phyloP scores from a whole-genome alignment of 2,329 filamentous ascomycete species.

The Penicillium capsulatum region DNA sequence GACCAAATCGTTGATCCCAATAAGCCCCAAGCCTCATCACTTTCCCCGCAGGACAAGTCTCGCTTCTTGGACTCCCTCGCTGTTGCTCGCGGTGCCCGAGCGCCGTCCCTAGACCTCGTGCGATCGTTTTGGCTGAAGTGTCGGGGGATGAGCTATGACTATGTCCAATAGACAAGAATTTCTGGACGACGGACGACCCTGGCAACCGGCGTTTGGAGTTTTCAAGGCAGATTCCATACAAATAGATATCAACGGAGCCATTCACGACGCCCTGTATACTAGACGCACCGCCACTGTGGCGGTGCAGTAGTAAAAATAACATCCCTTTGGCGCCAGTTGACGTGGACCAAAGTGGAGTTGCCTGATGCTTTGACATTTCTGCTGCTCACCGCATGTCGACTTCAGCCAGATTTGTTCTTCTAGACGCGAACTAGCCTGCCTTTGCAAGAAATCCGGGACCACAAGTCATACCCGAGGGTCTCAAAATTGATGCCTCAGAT shows the following conservation, averaged over 20 bases:
- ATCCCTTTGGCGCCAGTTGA: slow-evolving; percentile 3
- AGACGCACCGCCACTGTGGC: slow-evolving; percentile 5
- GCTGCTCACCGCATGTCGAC: slow-evolving; percentile 5
- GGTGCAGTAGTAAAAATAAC: slow-evolving; percentile 8
- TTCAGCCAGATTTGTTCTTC: neutral
- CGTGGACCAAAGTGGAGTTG: slow-evolving; percentile 7
- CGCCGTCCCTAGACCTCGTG: slow-evolving; percentile 38
- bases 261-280: neutral
- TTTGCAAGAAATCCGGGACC: too few relatives aligned
- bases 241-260: neutral
- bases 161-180: slow-evolving; percentile 26
- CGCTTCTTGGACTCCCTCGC: slow-evolving; percentile 41
- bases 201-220: neutral
- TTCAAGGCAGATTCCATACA: too few relatives aligned
- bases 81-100: slow-evolving; percentile 34
- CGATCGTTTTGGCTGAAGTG: slow-evolving; percentile 45
- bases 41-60: slow-evolving; percentile 37
- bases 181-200: slow-evolving; percentile 3
- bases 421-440: too few relatives aligned
- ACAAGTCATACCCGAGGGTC: neutral
- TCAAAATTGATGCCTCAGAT: slow-evolving; percentile 57
- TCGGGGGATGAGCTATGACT: slow-evolving; percentile 41
- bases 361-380: slow-evolving; percentile 4
- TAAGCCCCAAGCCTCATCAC: slow-evolving; percentile 16
- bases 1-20: slow-evolving; percentile 19